Percentiles rank a stretch among this genome's conserved stretches.
Evolutionary conservation across 352 stramenopile species (phyloP).

Genomic region (Pythium oligandrum): DNA sequence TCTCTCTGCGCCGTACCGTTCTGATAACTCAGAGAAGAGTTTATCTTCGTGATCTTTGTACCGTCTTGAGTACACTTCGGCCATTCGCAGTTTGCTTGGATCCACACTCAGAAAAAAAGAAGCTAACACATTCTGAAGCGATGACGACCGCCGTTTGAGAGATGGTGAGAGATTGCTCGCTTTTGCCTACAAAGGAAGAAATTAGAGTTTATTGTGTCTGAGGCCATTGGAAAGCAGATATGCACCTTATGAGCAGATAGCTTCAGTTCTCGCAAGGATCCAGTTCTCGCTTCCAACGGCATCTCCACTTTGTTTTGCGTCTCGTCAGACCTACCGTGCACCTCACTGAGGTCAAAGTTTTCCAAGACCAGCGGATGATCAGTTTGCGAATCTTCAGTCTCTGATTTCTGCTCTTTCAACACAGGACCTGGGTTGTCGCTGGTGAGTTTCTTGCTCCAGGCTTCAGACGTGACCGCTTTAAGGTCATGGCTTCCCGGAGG

Average conservation of each 20-base stretch:
- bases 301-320: not conserved
- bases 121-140: conserved; percentile 47
- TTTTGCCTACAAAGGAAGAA: not conserved
- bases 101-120: conserved; percentile 67
- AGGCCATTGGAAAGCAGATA: not conserved
- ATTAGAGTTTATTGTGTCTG: not conserved
- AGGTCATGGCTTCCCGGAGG: not conserved
- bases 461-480: not conserved
- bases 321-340: not conserved
- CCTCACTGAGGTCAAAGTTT: not conserved
- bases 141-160: no score
- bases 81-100: conserved; percentile 55
- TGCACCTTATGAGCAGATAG: not conserved
- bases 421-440: not conserved
- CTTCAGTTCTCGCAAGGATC: conserved; percentile 1
- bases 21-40: conserved; percentile 59
- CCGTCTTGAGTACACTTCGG: conserved; percentile 55
- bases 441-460: not conserved
- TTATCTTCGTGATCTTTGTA: conserved; percentile 64
- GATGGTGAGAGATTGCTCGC: no score
- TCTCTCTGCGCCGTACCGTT: conserved; percentile 51
- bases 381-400: not conserved
- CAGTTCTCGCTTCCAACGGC: not conserved
- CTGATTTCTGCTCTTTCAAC: not conserved
- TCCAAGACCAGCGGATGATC: not conserved